Conservation (phyloP, 805 yeast species). For the Clavispora fructus region DNA sequence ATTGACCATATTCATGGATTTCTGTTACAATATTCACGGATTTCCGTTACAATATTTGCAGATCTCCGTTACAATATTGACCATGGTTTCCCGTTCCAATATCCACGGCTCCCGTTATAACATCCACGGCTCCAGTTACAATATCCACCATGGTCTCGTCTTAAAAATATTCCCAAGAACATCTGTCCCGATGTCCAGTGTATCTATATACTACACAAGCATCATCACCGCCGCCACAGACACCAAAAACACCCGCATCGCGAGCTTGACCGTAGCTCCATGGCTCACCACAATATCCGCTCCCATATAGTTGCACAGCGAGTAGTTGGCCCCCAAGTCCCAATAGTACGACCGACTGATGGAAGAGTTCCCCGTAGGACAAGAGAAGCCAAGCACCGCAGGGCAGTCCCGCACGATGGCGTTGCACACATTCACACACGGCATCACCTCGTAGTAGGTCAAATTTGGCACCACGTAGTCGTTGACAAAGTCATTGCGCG, state of each 20-base stretch:
- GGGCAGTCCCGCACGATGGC: constrained; percentile 83
- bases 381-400: constrained; percentile 61
- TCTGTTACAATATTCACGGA: too few species aligned
- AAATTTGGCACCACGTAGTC: constrained; percentile 47
- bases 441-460: constrained; percentile 72
- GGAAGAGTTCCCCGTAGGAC: constrained; percentile 49
- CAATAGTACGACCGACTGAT: constrained; percentile 41
- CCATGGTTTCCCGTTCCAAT: too few species aligned
- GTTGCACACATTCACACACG: constrained; percentile 79
- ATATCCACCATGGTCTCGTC: too few species aligned
- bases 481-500: constrained; percentile 60
- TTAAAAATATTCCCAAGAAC: too few species aligned
- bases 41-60: too few species aligned
- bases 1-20: too few species aligned
- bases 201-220: neutral
- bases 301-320: constrained; percentile 38
- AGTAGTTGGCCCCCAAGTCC: constrained; percentile 24
- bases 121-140: too few species aligned
- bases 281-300: neutral
- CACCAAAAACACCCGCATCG: neutral
- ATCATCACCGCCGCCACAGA: neutral
- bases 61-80: too few species aligned
- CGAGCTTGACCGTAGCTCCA: neutral
- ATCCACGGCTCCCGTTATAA: too few species aligned
- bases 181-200: too few species aligned